Conservation (phyloP, 2,329 filamentous ascomycete species). For the Aureobasidium sp. region DNA sequence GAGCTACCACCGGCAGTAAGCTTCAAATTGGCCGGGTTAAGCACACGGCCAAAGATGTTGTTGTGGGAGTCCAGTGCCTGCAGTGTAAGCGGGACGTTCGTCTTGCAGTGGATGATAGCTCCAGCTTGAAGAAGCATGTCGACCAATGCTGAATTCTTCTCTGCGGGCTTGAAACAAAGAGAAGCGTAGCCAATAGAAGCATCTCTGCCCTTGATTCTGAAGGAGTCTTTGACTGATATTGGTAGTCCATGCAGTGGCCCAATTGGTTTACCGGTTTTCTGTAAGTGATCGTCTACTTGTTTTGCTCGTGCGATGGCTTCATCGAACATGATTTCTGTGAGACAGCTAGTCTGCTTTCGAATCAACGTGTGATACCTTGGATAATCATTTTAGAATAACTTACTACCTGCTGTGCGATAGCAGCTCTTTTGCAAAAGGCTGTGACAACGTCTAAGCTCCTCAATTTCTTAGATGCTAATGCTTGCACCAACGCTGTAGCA, state of each 20-base stretch:
- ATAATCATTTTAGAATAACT: constrained; percentile 1
- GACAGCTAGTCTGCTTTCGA: constrained; percentile 35
- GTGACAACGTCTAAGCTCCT: constrained; percentile 33
- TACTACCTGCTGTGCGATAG: constrained; percentile 40
- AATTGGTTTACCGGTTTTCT: constrained; percentile 32
- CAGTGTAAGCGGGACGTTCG: constrained; percentile 49
- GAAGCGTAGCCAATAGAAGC: constrained; percentile 36
- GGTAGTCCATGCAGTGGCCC: constrained; percentile 48
- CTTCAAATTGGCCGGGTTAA: constrained; percentile 43
- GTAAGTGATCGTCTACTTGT: constrained; percentile 36
- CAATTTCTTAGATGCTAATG: constrained; percentile 23
- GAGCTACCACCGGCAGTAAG: constrained; percentile 48
- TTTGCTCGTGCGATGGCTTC: constrained; percentile 34
- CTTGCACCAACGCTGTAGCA: background rate
- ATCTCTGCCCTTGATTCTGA: constrained; percentile 32
- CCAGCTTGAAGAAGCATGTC: constrained; percentile 39
- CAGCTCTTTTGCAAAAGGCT: constrained; percentile 43
- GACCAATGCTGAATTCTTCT: constrained; percentile 35
- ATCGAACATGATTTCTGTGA: constrained; percentile 37
- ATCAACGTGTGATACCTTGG: background rate
- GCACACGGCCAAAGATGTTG: constrained; percentile 42
- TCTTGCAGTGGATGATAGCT: constrained; percentile 48
- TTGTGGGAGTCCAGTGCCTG: constrained; percentile 47
- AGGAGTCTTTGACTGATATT: constrained; percentile 43
- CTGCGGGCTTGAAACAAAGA: constrained; percentile 38